These are phyloP conservation scores for Phialemoniopsis sp. DNA, from an alignment of 2,329 filamentous ascomycete species.

Conservation along the genomic window DNA sequence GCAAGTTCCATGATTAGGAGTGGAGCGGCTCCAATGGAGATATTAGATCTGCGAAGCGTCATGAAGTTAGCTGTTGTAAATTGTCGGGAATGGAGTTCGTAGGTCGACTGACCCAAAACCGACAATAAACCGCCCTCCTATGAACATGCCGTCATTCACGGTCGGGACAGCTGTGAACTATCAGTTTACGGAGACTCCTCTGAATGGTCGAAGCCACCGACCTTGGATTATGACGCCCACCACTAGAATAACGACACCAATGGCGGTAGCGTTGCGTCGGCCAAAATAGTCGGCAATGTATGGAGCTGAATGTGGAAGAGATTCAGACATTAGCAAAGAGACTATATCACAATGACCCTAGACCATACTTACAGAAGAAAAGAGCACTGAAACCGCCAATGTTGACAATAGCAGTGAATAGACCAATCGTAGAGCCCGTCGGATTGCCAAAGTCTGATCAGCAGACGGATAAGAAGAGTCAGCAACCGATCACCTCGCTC, in stretches of 20 bases:
- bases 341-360: too few relatives aligned
- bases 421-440: not conserved
- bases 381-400: not conserved
- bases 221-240: not conserved
- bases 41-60: slow-evolving; percentile 17
- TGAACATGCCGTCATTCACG: slow-evolving; percentile 26
- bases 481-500: too few relatives aligned
- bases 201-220: not conserved
- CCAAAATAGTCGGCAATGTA: too few relatives aligned
- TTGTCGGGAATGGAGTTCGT: too few relatives aligned
- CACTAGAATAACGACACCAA: too few relatives aligned
- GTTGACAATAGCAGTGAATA: not conserved
- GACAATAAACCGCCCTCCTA: slow-evolving; percentile 48
- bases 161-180: not conserved
- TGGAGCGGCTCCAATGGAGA: slow-evolving; percentile 40
- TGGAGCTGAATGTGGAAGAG: too few relatives aligned
- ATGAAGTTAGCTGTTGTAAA: too few relatives aligned
- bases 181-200: too few relatives aligned
- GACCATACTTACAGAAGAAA: not conserved
- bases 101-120: slow-evolving; percentile 46
- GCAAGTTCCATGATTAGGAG: slow-evolving; percentile 42
- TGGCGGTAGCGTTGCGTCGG: not conserved
- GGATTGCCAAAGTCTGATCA: slow-evolving; percentile 1
- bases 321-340: too few relatives aligned
- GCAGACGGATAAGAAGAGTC: too few relatives aligned